Percentiles rank a stretch among this genome's conserved stretches.
Evolutionary conservation across 2,329 filamentous ascomycete genomes (phyloP).

Genomic region (Botrytis deweyae): DNA sequence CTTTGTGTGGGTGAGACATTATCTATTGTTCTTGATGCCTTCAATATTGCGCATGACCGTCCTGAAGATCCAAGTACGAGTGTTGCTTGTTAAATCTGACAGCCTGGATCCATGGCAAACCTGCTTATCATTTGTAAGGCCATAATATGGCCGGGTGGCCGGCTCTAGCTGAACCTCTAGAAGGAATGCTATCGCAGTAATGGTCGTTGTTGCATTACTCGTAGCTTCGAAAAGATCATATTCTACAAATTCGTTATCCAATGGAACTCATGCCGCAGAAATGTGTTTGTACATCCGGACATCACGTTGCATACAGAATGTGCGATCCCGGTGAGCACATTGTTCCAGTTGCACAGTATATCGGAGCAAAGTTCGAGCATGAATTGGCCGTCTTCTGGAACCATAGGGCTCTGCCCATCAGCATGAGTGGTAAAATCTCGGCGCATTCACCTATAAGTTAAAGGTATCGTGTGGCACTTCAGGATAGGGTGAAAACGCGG

Average conservation of each 20-base stretch:
- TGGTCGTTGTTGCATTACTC: constrained; percentile 12
- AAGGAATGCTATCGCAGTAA: not conserved
- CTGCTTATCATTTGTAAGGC: constrained; percentile 5
- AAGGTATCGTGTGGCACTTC: constrained; percentile 34
- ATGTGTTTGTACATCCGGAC: constrained; percentile 9
- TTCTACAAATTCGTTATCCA: constrained; percentile 1
- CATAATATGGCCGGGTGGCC: constrained; percentile 10
- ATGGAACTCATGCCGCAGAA: not conserved
- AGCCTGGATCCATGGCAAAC: constrained; percentile 6
- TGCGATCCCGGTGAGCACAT: constrained; percentile 11
- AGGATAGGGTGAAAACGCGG: constrained; percentile 28
- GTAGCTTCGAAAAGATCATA: constrained; percentile 4
- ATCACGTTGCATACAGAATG: constrained; percentile 16
- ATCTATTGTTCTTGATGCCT: not conserved
- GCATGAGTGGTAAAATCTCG: constrained; percentile 1
- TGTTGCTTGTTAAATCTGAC: constrained; percentile 15
- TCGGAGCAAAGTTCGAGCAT: constrained; percentile 4
- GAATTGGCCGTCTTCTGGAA: constrained; percentile 10
- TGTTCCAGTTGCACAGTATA: constrained; percentile 6
- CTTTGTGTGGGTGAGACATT: constrained; percentile 2
- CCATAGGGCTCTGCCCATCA: constrained; percentile 14
- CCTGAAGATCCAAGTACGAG: constrained; percentile 19
- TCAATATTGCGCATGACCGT: constrained; percentile 19
- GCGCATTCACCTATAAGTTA: constrained; percentile 15
- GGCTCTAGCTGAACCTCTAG: constrained; percentile 15